Evolutionary conservation across 306 rosid species (phyloP).

Genomic region (Dalbergia cultrata): DNA sequence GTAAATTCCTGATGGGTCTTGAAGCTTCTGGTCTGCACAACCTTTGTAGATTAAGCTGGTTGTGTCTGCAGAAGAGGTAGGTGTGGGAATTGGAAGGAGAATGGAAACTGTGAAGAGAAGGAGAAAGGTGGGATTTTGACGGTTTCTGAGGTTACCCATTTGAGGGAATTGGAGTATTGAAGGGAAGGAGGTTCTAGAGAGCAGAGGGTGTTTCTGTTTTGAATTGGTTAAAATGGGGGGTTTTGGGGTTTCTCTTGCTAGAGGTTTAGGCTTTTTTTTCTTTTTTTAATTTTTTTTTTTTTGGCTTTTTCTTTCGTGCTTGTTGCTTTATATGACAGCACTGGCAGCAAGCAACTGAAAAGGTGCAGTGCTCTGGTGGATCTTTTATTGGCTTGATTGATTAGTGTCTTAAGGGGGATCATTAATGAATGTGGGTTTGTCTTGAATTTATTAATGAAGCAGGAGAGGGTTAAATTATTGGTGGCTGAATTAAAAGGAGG

Average conservation of each 20-base stretch:
- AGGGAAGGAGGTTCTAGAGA: slow-evolving; percentile 30
- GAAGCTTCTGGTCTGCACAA: slow-evolving; percentile 72
- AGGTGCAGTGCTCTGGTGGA: background rate
- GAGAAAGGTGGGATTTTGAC: slow-evolving; percentile 30
- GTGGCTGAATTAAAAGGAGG: background rate
- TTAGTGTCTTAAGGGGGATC: background rate
- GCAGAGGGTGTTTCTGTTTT: background rate
- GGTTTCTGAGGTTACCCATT: slow-evolving; percentile 57
- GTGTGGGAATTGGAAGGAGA: background rate
- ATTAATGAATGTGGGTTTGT: background rate
- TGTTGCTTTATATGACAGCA: background rate
- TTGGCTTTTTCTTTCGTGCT: background rate
- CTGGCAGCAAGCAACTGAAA: too few relatives aligned
- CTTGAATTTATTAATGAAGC: background rate
- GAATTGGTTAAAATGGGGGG: background rate
- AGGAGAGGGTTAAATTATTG: slow-evolving; percentile 4
- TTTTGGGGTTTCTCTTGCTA: background rate
- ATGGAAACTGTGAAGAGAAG: background rate
- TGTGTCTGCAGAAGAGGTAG: slow-evolving; percentile 47
- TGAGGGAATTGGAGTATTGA: slow-evolving; percentile 22
- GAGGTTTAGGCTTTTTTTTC: background rate
- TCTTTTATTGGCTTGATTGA: background rate
- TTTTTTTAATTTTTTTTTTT: background rate
- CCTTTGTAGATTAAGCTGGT: slow-evolving; percentile 77
- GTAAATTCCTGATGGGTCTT: slow-evolving; percentile 59